phyloP scores from a whole-genome alignment of 345 rosid genomes.

The Odontarrhena argentea region DNA sequence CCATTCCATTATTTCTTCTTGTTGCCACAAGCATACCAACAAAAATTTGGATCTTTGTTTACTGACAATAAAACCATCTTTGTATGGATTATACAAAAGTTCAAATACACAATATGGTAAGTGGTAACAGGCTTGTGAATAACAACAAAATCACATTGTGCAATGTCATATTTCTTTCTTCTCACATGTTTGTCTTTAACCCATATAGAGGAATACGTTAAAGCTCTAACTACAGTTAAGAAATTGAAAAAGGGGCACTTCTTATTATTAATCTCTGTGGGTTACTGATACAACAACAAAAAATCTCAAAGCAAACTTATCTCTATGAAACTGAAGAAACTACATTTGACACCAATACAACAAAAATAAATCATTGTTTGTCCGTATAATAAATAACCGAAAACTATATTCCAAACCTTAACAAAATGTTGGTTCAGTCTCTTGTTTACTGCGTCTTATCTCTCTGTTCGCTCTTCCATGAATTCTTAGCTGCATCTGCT shows the following conservation, averaged over 20 bases:
- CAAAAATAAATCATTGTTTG: conserved; percentile 21
- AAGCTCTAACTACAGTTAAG: neutral
- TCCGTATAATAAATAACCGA: conserved; percentile 33
- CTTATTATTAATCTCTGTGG: conserved; percentile 30
- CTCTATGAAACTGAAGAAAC: conserved; percentile 35
- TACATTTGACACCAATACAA: conserved; percentile 32
- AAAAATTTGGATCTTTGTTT: conserved; percentile 14
- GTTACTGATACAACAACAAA: conserved; percentile 27
- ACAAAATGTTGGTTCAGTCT: conserved; percentile 23
- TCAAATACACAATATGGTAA: conserved; percentile 13
- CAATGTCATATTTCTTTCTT: neutral
- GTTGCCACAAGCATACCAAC: conserved; percentile 10
- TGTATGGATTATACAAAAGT: conserved; percentile 24
- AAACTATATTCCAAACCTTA: conserved; percentile 35
- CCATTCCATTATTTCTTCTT: conserved; percentile 18
- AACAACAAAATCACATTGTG: neutral
- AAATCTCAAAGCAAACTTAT: conserved; percentile 18
- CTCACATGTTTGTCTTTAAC: neutral
- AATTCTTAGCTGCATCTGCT: conserved; percentile 75
- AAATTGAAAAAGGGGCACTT: conserved; percentile 1
- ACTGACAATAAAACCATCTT: conserved; percentile 22
- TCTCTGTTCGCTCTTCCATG: conserved; percentile 89
- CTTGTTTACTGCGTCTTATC: conserved; percentile 44
- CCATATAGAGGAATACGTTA: no score
- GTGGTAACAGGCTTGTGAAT: neutral